Conservation (phyloP, 495 filamentous ascomycete species). For the Penicillium silybi region DNA sequence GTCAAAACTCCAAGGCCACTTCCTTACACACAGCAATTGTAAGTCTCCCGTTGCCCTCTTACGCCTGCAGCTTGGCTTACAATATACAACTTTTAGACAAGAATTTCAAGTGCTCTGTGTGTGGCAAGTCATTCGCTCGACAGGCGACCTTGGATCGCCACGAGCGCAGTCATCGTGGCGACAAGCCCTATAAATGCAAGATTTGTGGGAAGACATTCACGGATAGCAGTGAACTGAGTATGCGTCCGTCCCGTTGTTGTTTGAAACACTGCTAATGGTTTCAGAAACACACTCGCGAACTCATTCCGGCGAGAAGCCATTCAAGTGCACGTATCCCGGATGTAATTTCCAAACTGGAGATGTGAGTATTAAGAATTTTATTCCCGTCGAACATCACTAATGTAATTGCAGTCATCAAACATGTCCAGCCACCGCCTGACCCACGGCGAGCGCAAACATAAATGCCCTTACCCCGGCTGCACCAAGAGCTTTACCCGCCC, state of each 20-base stretch:
- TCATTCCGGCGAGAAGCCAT: constrained; percentile 50
- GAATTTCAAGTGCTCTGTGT: constrained; percentile 44
- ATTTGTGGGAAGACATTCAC: constrained; percentile 45
- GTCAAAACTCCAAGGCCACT: constrained; percentile 49
- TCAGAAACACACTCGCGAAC: constrained; percentile 50
- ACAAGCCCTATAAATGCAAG: constrained; percentile 47
- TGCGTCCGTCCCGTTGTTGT: constrained; percentile 3
- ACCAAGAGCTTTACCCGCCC: constrained; percentile 47
- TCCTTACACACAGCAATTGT: constrained; percentile 48
- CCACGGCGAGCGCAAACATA: constrained; percentile 46
- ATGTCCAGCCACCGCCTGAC: constrained; percentile 49
- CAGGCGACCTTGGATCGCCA: constrained; percentile 47
- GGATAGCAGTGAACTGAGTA: constrained; percentile 49
- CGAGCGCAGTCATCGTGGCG: constrained; percentile 51
- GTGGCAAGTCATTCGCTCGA: constrained; percentile 45
- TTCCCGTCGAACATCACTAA: not conserved
- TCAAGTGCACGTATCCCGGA: constrained; percentile 47
- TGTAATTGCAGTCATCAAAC: constrained; percentile 37
- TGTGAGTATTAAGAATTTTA: constrained; percentile 24
- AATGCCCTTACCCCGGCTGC: constrained; percentile 40
- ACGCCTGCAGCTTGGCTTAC: constrained; percentile 2
- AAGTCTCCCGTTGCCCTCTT: constrained; percentile 2
- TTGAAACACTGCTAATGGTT: constrained; percentile 4
- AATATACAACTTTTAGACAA: constrained; percentile 28
- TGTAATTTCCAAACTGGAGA: constrained; percentile 47